Conservation (phyloP, 495 filamentous ascomycete genomes). For the Hypoxylon intermedium region DNA sequence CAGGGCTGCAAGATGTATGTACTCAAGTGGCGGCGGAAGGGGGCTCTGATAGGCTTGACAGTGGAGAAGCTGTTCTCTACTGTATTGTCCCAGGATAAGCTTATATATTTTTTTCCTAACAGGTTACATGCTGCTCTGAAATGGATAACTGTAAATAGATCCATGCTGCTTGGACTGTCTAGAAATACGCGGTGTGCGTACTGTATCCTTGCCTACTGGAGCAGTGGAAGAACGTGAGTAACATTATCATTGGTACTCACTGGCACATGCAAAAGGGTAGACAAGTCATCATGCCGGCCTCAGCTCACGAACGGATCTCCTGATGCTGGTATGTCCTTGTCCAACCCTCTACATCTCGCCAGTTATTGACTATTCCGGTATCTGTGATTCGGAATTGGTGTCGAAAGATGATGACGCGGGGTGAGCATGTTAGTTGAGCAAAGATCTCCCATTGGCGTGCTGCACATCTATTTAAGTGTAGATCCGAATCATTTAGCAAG, state of each 20-base stretch:
- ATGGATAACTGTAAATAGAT: not conserved
- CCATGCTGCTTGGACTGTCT: not conserved
- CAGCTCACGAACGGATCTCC: not conserved
- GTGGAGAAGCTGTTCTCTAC: not conserved
- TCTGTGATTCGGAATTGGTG: not conserved
- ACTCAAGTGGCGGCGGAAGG: not conserved
- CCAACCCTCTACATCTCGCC: not conserved
- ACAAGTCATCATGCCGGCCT: conserved; percentile 2
- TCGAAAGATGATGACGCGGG: conserved; percentile 15
- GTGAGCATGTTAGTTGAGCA: not conserved
- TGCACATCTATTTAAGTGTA: not conserved
- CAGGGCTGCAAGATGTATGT: conserved; percentile 23
- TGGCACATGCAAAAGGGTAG: conserved; percentile 1
- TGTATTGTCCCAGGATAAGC: conserved; percentile 6
- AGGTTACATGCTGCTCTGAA: no score
- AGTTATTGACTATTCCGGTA: conserved; percentile 4
- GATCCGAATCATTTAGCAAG: not conserved
- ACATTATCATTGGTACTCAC: not conserved
- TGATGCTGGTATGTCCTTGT: not conserved
- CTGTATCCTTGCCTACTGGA: conserved; percentile 7
- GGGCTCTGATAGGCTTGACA: conserved; percentile 5
- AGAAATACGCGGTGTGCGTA: conserved; percentile 5
- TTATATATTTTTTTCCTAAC: no score
- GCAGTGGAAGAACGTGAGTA: no score
- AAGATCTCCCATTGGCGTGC: conserved; percentile 4